Evolutionary conservation across 73 alveolate genomes (phyloP), one percentile per base, ranked within the genome.

Genomic region (Paramecium primaurelia): DNA sequence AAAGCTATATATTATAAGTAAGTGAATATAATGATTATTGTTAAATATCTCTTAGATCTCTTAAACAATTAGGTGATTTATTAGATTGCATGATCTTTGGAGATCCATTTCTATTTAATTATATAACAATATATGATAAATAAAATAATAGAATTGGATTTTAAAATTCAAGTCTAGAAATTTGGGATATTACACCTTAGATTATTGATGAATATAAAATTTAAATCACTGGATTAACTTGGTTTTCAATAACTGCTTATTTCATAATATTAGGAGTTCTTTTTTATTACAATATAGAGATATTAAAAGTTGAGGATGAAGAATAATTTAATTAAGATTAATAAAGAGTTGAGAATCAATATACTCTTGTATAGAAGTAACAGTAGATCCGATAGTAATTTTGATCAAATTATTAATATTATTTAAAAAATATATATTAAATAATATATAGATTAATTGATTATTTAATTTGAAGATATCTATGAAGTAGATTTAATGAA

Each of bases 111-210:
- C 22, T 87, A 11, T 36, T 86, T n/a, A 87, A 87, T 34, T 64
- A 87, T 22, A 64, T 87, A 2, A 36, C 32, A 6, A 60, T 64
- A 1, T 87, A 25, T 64, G 93, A 87, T 40, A 87, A 87, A 32
- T 3, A 38, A 87, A 59, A 36, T 8, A 54, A 60, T 49, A 11
- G 30, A 87, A 87, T 87, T 3, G 93, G 93, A 60, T 87, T 87
- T 37, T 64, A 64, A n/a, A 12, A 28, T 64, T 64, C 18, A 28
- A 64, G 20, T 32, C 12, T 28, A 28, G 84, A 14, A 28, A 28
- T 64, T 14, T 64, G 84, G 84, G 84, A 64, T 28, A 26, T 8
- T 28, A 6, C 84, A 6, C 28, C 47, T 32, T 25, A 64, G 8
- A 14, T 14, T 20, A 2, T 32, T 64, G 28, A 64, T 64, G 84